Base-by-base conservation (phyloP, 345 rosid species). In the Capsella bursapastoris region DNA sequence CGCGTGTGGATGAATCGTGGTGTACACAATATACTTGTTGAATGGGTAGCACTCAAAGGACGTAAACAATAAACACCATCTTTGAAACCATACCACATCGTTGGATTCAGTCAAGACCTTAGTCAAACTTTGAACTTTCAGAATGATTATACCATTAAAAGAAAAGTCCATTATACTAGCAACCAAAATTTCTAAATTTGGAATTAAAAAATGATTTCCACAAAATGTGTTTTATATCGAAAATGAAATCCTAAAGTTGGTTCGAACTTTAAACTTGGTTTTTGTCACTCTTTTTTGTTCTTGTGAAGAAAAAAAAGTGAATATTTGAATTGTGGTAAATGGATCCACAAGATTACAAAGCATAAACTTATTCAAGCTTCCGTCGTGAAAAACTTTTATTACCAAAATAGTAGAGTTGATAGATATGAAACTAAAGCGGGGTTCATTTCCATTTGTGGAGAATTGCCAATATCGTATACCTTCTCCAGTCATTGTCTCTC, bases 371-470 rank as follows among this genome's bases (percentile, higher is more conserved):
- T 45, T 48, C 28, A 70, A 47, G 18, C 25, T 45, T 69, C 47
- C n/a, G 0, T 32, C 22, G 2, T 18, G 18, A 57, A 11, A 8
- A 70, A 70, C 32, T 2, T 32, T 47, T 58, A 70, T 58, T 38
- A 58, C 35, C 43, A 38, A 31, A 59, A 57, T 56, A 70, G 73
- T 57, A 58, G 7, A 45, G 18, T 57, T 57, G 64, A 70, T 57
- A 69, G 44, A 45, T 44, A 57, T 57, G 8, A 41, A 57, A 45
- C 45, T 7, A 18, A 57, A 69, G 38, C 41, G 25, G 55, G 44
- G 5, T n/a, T 57, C 34, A 57, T 11, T 44, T 57, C 25, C 52
- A 44, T 57, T 69, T 43, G 13, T 57, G 56, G 55, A 11, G 73
- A 57, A 15, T 69, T 44, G 56, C 57, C 57, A 13, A 34, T 57